phyloP scores from a whole-genome alignment of 2,329 filamentous ascomycete genomes.

The Aspergillus fumigatus region DNA sequence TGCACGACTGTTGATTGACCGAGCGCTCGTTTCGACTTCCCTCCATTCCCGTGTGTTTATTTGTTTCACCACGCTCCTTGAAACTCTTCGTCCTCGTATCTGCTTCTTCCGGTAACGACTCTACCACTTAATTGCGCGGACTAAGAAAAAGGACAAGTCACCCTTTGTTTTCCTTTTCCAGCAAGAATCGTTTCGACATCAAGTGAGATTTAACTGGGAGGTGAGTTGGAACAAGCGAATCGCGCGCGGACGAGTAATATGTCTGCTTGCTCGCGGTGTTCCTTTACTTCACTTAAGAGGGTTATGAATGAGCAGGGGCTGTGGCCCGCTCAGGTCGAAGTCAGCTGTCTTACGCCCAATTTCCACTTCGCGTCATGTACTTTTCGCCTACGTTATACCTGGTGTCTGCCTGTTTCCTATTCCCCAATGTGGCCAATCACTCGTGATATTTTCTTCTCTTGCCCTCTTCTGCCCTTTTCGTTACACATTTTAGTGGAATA shows the following conservation, averaged over 20 bases:
- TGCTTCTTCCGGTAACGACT: conserved; percentile 32
- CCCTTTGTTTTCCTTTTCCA: conserved; percentile 13
- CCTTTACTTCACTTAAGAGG: conserved; percentile 17
- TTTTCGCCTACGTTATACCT: conserved; percentile 36
- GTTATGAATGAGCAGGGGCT: conserved; percentile 16
- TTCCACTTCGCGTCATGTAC: conserved; percentile 38
- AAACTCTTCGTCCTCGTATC: conserved; percentile 24
- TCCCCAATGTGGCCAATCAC: conserved; percentile 19
- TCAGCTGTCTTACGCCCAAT: conserved; percentile 24
- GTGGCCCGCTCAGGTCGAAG: conserved; percentile 16
- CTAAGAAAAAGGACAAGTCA: conserved; percentile 21
- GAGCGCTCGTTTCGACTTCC: conserved; percentile 22
- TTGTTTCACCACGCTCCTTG: conserved; percentile 29
- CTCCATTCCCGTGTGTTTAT: conserved; percentile 24
- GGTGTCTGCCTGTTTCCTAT: conserved; percentile 23
- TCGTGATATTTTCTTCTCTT: conserved; percentile 11
- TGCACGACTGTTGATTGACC: conserved; percentile 25
- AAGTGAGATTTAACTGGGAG: conserved; percentile 21
- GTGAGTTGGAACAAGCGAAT: conserved; percentile 20
- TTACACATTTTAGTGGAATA: conserved; percentile 23
- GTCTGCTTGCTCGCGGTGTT: conserved; percentile 15
- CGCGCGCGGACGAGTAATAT: conserved; percentile 8
- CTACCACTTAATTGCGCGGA: conserved; percentile 21
- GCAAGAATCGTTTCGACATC: conserved; percentile 15
- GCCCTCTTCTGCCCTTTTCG: conserved; percentile 15